Conservation (phyloP, 768 basidiomycete genomes). For the Auriscalpium orientale region DNA sequence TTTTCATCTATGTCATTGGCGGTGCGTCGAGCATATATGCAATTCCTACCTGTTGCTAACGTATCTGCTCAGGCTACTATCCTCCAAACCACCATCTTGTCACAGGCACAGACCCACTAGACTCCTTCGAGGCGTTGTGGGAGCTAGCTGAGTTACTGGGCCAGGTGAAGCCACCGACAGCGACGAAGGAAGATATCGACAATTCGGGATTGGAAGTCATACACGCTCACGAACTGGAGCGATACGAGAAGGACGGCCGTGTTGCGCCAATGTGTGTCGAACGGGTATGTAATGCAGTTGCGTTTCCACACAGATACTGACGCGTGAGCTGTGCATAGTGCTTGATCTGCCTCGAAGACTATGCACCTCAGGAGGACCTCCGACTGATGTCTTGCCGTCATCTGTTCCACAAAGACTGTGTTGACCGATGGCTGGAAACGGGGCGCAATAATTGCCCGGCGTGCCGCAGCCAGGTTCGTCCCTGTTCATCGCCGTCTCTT, state of each 20-base stretch:
- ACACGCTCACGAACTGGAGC: constrained; percentile 32
- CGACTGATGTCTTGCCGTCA: constrained; percentile 80
- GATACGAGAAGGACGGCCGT: constrained; percentile 53
- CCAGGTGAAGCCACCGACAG: constrained; percentile 77
- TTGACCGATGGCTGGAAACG: constrained; percentile 77
- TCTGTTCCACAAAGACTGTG: constrained; percentile 84
- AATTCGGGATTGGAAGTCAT: constrained; percentile 76
- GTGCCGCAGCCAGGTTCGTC: constrained; percentile 66
- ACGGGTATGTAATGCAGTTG: constrained; percentile 39
- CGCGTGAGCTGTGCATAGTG: constrained; percentile 36
- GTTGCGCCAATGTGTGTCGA: constrained; percentile 73
- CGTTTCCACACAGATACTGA: too few species aligned
- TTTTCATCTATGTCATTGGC: constrained; percentile 87
- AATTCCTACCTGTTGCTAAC: too few species aligned
- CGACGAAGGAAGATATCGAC: constrained; percentile 76
- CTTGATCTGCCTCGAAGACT: constrained; percentile 82
- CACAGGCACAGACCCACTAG: constrained; percentile 63
- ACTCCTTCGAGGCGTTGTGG: constrained; percentile 74
- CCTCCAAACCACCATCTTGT: constrained; percentile 86
- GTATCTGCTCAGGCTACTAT: constrained; percentile 62
- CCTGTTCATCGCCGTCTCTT: not conserved
- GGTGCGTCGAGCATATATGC: constrained; percentile 32
- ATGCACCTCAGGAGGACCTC: constrained; percentile 67
- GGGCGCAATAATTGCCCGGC: constrained; percentile 91
- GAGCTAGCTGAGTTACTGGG: constrained; percentile 81